Evolutionary conservation across 2,329 filamentous ascomycete genomes (phyloP), one percentile per base, ranked within the genome.

Genomic region (Cladosporium sp.): DNA sequence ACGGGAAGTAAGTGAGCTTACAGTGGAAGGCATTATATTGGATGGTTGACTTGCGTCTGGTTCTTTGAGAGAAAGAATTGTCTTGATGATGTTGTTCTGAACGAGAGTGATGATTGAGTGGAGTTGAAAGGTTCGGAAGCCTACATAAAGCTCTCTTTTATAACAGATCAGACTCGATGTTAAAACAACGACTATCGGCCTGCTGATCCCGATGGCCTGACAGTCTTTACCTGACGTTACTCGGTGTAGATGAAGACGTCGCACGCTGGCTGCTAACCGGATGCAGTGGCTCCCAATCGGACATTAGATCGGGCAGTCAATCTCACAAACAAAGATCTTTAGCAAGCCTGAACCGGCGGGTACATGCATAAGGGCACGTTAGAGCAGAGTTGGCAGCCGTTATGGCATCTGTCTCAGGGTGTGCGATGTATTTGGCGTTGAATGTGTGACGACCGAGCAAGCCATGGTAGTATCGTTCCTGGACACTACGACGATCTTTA

Each of bases 391-490:
- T 24, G 4, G 4, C 14, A 3, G 55, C 32, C 55, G n/a, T 38
- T 36, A 28, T 58, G 55, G 28, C 32, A 58, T 12, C 55, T 58
- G 55, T 58, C 30, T 55, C n/a, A 34, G 52, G 52, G 2, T 55
- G 52, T 55, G 52, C 21, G 52, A 55, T 34, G 52, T 55, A 30
- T 55, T 55, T 10, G 52, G 52, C 52, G 52, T 47, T 10, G 15
- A 21, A 47, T 32, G 57, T 59, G 24, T 26, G 24, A 47, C 34
- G 24, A 21, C 36, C 57, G 3, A 26, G 24, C 24, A 26, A 59
- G 57, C 57, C 57, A 59, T 26, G 36, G 57, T 59, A 32, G 57
- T 38, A 59, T 59, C 10, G 36, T 47, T 41, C 36, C 57, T 59
- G 57, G 21, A n/a, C 21, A n/a, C 24, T 6, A 7, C 3, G 57